Base-by-base conservation (phyloP, 768 basidiomycete genomes). In the Pleurotus giganteus region DNA sequence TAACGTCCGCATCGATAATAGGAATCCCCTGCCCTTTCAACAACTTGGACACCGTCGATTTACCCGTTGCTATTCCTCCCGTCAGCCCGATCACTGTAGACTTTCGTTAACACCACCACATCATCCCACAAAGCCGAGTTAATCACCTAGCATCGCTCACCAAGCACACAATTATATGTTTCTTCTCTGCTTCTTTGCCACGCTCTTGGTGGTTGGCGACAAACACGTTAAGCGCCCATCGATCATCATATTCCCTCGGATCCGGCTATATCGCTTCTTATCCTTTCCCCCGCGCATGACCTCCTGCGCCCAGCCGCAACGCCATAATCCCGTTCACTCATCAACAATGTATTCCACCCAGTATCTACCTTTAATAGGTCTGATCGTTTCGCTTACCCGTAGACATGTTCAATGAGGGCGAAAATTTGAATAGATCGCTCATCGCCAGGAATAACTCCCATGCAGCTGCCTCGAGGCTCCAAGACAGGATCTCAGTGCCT, bases 41-140 rank as follows among this genome's bases (percentile, higher is more conserved):
- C 37, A 94, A 75, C 5, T 72, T 70, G 0, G 94, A 91, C 9
- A 94, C 97, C 11, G 94, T 90, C 0, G 95, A 97, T 73, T 99
- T 99, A 51, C 96, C 94, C 5, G 94, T 94, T 19, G 94, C 92
- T 55, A 99, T 98, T 2, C 95, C 93, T 6, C 97, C 97, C 26
- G 96, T 98, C 19, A 99, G 82, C 36, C 97, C 96, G 58, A 97
- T 82, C 56, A 98, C 95, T 96, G n/a, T n/a, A n/a, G n/a, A 32
- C 31, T 32, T 32, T 13, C 31, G 39, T 41, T 41, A 41, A 3
- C 39, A 7, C 39, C 39, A 32, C 7, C 31, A 32, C 7, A 32
- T 6, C 39, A 41, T 17, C 19, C 39, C 12, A 19, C 12, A 12
- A 15, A 7, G 19, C 39, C 12, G 13, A 41, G 6, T 6, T 32